These are phyloP conservation scores for Aquilaria yunnanensis DNA, from an alignment of 345 rosid genomes.

Conservation along the genomic window DNA sequence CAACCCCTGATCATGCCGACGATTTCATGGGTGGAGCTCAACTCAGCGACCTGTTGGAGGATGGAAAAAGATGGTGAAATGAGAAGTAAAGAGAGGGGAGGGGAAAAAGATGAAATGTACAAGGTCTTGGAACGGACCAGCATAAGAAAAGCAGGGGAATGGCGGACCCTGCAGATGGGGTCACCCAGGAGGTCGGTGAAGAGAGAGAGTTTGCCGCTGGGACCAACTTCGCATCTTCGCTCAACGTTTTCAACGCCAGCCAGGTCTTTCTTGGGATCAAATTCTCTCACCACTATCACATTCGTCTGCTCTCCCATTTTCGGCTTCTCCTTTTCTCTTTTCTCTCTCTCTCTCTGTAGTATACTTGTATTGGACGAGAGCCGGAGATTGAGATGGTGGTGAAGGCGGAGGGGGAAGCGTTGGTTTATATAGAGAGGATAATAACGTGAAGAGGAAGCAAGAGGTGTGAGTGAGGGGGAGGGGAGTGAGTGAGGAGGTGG, in stretches of 20 bases:
- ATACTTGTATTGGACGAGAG: too few relatives aligned
- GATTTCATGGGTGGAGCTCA: slow-evolving; percentile 43
- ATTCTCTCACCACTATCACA: slow-evolving; percentile 58
- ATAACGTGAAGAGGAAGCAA: too few relatives aligned
- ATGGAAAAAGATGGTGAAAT: background rate
- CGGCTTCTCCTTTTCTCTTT: background rate
- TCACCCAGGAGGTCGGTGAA: slow-evolving; percentile 97
- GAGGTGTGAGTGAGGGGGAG: too few relatives aligned
- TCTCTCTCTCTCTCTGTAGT: background rate
- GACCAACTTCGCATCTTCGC: slow-evolving; percentile 86
- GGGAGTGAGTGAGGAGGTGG: too few relatives aligned
- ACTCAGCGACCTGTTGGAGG: slow-evolving; percentile 73
- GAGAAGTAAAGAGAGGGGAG: background rate
- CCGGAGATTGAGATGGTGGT: too few relatives aligned
- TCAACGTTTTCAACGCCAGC: slow-evolving; percentile 65
- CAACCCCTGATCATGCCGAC: slow-evolving; percentile 94
- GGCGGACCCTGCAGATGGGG: slow-evolving; percentile 98
- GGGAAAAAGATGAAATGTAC: background rate
- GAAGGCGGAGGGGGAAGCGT: too few relatives aligned
- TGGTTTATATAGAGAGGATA: too few relatives aligned
- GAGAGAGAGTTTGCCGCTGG: slow-evolving; percentile 66
- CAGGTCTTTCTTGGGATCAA: slow-evolving; percentile 52
- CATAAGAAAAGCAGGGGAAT: slow-evolving; percentile 94
- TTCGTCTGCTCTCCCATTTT: slow-evolving; percentile 23
- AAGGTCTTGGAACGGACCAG: slow-evolving; percentile 38